phyloP scores from a whole-genome alignment of 495 filamentous ascomycete species.

The Paragyromitra xinjiangensis region DNA sequence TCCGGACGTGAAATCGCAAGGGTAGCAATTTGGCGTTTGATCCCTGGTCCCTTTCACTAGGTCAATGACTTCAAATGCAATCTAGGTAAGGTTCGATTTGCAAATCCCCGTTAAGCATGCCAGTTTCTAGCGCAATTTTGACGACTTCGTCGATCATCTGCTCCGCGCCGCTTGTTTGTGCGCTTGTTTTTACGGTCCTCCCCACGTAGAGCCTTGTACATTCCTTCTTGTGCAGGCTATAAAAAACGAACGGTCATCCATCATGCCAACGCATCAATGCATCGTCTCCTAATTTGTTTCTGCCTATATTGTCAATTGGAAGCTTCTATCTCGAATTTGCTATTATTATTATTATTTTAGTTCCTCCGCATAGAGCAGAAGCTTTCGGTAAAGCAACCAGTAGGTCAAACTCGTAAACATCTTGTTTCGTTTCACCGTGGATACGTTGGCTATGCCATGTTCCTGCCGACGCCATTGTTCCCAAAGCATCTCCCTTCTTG shows the following conservation, averaged over 20 bases:
- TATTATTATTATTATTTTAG: slow-evolving; percentile 32
- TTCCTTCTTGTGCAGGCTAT: slow-evolving; percentile 49
- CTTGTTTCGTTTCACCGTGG: slow-evolving; percentile 38
- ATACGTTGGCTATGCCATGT: slow-evolving; percentile 35
- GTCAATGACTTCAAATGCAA: slow-evolving; percentile 46
- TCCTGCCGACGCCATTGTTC: slow-evolving; percentile 26
- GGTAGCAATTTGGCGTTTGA: slow-evolving; percentile 39
- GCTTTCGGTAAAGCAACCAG: slow-evolving; percentile 50
- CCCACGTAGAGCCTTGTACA: slow-evolving; percentile 51
- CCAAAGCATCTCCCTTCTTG: slow-evolving; percentile 5
- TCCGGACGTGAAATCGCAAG: slow-evolving; percentile 44
- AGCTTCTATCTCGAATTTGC: slow-evolving; percentile 49
- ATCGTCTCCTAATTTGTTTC: slow-evolving; percentile 55
- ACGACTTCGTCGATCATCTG: slow-evolving; percentile 56
- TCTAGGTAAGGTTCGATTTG: slow-evolving; percentile 52
- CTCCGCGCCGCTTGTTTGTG: slow-evolving; percentile 47
- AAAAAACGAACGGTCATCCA: slow-evolving; percentile 50
- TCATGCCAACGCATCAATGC: slow-evolving; percentile 58
- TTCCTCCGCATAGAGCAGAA: slow-evolving; percentile 30
- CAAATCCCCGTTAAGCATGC: slow-evolving; percentile 51
- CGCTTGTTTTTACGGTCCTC: slow-evolving; percentile 37
- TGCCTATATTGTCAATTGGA: slow-evolving; percentile 57
- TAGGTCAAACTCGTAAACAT: slow-evolving; percentile 35
- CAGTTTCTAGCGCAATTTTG: slow-evolving; percentile 51
- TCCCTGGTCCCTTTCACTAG: slow-evolving; percentile 42